phyloP scores from a whole-genome alignment of 805 yeast genomes.

The Saccharomycopsis sp. region DNA sequence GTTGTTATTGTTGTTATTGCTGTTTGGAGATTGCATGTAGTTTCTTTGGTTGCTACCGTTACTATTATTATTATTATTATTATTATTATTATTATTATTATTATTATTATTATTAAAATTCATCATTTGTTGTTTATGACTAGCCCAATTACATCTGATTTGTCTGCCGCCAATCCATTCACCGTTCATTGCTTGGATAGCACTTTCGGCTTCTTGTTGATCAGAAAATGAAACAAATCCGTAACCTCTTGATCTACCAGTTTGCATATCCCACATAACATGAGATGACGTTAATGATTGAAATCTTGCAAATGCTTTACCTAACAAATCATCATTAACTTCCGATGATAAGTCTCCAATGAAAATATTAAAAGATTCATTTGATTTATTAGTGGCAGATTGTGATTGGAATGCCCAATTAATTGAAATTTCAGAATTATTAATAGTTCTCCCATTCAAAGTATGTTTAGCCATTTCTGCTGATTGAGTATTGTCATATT shows the following conservation, averaged over 20 bases:
- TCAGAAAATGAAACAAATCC: conserved; percentile 77
- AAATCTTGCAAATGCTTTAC: conserved; percentile 48
- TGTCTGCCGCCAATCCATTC: conserved; percentile 64
- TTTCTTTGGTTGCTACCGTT: conserved; percentile 23
- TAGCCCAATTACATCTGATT: conserved; percentile 84
- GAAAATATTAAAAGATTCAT: conserved; percentile 64
- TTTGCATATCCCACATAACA: conserved; percentile 97
- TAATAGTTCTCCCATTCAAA: conserved; percentile 52
- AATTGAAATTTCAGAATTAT: conserved; percentile 51
- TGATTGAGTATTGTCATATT: conserved; percentile 48
- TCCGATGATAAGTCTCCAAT: conserved; percentile 83
- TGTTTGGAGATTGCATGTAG: conserved; percentile 6
- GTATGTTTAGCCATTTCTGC: conserved; percentile 59
- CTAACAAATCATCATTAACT: conserved; percentile 69
- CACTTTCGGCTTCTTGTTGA: conserved; percentile 64
- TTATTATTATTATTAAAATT: conserved; percentile 22
- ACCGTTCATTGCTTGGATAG: conserved; percentile 70
- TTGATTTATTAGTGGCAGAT: conserved; percentile 45
- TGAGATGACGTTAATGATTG: conserved; percentile 70
- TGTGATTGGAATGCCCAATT: conserved; percentile 85
- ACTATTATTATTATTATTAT: conserved; percentile 22
- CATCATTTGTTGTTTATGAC: conserved; percentile 48
- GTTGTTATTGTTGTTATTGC: conserved; percentile 24
- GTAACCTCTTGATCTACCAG: conserved; percentile 86
- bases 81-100: too few species aligned